Conservation (phyloP, 2,329 filamentous ascomycete species). For the Fusarium sp. region DNA sequence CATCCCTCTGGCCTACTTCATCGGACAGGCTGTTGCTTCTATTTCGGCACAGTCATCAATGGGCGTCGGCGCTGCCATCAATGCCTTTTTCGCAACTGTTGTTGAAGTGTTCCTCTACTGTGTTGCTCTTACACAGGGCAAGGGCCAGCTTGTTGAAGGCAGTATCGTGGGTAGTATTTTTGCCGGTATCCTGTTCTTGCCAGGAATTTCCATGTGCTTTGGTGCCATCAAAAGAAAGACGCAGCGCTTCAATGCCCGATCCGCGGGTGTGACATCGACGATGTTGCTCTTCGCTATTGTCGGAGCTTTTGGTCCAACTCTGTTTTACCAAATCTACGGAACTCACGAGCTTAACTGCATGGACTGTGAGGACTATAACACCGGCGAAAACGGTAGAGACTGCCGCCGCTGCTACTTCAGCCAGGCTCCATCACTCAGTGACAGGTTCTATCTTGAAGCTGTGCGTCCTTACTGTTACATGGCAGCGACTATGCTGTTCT, state of each 20-base stretch:
- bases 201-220: constrained; percentile 98
- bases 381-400: constrained; percentile 66
- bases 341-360: constrained; percentile 94
- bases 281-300: constrained; percentile 98
- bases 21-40: constrained; percentile 96
- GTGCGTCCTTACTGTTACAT: constrained; percentile 95
- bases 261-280: constrained; percentile 94
- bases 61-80: constrained; percentile 96
- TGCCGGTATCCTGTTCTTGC: constrained; percentile 92
- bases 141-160: constrained; percentile 91
- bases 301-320: constrained; percentile 91
- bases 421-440: constrained; percentile 83
- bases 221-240: constrained; percentile 98
- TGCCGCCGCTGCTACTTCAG: constrained; percentile 96
- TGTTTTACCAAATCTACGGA: constrained; percentile 99
- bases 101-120: constrained; percentile 99
- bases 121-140: constrained; percentile 90
- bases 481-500: constrained; percentile 84
- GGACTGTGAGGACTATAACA: constrained; percentile 64
- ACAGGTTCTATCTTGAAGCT: constrained; percentile 89
- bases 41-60: constrained; percentile 99
- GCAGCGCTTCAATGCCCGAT: constrained; percentile 96
- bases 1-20: constrained; percentile 97
- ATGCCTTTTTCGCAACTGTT: constrained; percentile 97
- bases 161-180: constrained; percentile 99